These are phyloP conservation scores for Cryoendolithus antarcticus DNA, from an alignment of 2,329 filamentous ascomycete genomes.

Conservation along the genomic window DNA sequence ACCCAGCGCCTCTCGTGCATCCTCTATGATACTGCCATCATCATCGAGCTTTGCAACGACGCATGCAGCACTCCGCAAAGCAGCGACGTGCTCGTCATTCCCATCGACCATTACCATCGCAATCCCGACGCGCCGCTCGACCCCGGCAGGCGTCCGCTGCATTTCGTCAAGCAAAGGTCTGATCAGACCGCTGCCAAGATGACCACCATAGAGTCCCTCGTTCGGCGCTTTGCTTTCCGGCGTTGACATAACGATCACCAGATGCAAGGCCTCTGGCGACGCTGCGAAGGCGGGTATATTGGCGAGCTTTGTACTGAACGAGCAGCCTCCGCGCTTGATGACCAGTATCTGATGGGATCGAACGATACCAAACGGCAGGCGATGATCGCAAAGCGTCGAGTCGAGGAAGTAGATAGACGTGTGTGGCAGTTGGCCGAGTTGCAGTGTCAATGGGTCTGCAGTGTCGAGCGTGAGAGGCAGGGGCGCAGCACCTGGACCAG, in stretches of 20 bases:
- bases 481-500: constrained; percentile 54
- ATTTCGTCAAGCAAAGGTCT: constrained; percentile 63
- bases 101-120: constrained; percentile 75
- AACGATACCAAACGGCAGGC: constrained; percentile 39
- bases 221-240: constrained; percentile 33
- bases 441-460: constrained; percentile 34
- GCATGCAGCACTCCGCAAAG: constrained; percentile 46
- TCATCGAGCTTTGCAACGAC: constrained; percentile 12
- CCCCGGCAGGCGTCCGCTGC: constrained; percentile 59
- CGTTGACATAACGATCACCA: constrained; percentile 66
- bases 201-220: constrained; percentile 13
- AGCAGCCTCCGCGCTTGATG: constrained; percentile 70
- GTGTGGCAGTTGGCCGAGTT: constrained; percentile 28
- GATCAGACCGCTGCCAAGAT: constrained; percentile 27
- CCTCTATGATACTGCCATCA: constrained; percentile 8
- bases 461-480: constrained; percentile 37
- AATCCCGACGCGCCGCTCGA: constrained; percentile 59
- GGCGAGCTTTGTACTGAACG: constrained; percentile 67
- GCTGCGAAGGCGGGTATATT: constrained; percentile 67
- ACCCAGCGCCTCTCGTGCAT: constrained; percentile 43
- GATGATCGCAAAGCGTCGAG: constrained; percentile 50
- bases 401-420: constrained; percentile 52
- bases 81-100: constrained; percentile 50
- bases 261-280: constrained; percentile 50
- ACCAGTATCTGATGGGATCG: constrained; percentile 63